Base-by-base conservation (phyloP, 768 basidiomycete species). In the Candolleomyces aberdarensis region DNA sequence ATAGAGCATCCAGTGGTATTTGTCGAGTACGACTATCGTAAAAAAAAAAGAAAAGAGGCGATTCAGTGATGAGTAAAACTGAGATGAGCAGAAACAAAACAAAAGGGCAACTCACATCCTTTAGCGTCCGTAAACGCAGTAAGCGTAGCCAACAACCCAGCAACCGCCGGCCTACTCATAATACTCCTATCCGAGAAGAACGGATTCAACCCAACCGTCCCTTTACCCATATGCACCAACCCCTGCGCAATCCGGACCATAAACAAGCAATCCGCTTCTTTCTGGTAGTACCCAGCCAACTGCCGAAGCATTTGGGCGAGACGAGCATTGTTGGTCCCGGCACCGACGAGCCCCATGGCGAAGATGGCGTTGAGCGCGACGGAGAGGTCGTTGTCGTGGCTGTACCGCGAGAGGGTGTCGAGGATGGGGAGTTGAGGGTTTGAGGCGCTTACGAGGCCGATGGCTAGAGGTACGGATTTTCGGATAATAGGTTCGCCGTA, bases 161-260 rank as follows among this genome's bases (percentile, higher is more conserved):
- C 94, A 14, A 97, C 83, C 5, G 94, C 94, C 1, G 92, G 86
- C 56, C 89, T 84, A 68, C 86, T 91, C 89, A 98, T 90, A 69
- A 96, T 88, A 57, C 83, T 85, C 43, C 96, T 85, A 74, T 98
- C 96, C 39, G 84, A 84, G 83, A 92, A 98, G 88, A 97, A 98
- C 3, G 97, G 96, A 72, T 96, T 98, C 66, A 99, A 79, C 11
- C 92, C 92, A 70, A 99, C 92, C 14, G 96, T 98, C 40, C 97
- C 97, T 76, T 99, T 99, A 73, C 97, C 97, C 96, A 98, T 96
- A 73, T 98, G 94, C n/a, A 98, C 91, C 67, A 98, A 76, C 19
- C 97, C 97, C 75, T 98, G 91, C 2, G 96, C 93, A 61, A 99
- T 86, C 58, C 97, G 88, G 19, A 98, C 96, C 82, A 93, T 91